Conservation (phyloP, 345 rosid genomes). For the Hirschfeldia incana region DNA sequence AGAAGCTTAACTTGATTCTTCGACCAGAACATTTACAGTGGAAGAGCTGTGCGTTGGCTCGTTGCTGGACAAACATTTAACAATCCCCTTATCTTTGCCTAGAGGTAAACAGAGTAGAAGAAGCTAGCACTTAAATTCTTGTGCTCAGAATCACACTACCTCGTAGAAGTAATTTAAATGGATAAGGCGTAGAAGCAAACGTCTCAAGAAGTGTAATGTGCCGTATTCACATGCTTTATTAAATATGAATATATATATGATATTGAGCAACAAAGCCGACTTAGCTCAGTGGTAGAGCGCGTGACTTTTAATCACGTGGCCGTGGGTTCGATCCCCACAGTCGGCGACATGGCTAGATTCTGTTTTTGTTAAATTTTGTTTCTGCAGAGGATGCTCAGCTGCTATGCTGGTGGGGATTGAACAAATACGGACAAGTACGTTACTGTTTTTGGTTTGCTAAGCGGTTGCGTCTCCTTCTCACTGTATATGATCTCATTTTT, state of each 20-base stretch:
- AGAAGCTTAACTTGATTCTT: slow-evolving; percentile 7
- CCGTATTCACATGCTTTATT: slow-evolving; percentile 38
- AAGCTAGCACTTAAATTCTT: not conserved
- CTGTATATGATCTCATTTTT: too few relatives aligned
- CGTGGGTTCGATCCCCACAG: slow-evolving; percentile 21
- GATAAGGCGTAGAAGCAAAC: slow-evolving; percentile 84
- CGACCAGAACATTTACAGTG: slow-evolving; percentile 42
- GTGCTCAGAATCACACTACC: slow-evolving; percentile 41
- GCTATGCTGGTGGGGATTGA: too few relatives aligned
- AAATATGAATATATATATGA: too few relatives aligned
- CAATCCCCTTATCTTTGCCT: slow-evolving; percentile 85
- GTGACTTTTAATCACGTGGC: not conserved
- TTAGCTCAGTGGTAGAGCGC: slow-evolving; percentile 26
- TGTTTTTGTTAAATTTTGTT: too few relatives aligned
- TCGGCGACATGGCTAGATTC: too few relatives aligned
- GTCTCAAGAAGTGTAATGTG: slow-evolving; percentile 86
- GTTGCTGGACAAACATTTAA: slow-evolving; percentile 72
- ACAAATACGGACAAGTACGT: too few relatives aligned
- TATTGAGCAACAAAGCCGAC: not conserved
- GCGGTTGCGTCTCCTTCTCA: too few relatives aligned
- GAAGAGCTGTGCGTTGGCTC: slow-evolving; percentile 67
- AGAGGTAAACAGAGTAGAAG: slow-evolving; percentile 23
- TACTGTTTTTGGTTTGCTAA: too few relatives aligned
- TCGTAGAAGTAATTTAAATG: slow-evolving; percentile 87
- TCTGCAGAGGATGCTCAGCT: too few relatives aligned